A percentile compares a stretch with the other conserved stretches of the same genome.
Evolutionary conservation across 345 rosid species (phyloP).

Genomic region (Theobroma cacao): DNA sequence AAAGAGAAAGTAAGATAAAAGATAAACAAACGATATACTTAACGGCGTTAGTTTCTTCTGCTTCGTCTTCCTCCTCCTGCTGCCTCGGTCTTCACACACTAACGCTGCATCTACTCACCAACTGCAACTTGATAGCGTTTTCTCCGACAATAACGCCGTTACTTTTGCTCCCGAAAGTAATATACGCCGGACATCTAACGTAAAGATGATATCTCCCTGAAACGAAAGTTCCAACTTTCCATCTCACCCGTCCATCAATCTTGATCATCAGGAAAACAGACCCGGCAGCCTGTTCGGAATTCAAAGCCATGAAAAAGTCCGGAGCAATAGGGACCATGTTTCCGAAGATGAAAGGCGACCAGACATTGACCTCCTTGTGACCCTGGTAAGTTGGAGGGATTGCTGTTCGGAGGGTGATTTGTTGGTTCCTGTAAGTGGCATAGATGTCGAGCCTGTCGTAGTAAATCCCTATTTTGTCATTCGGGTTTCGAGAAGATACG

Average conservation of each 20-base stretch:
- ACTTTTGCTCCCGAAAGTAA: conserved; percentile 48
- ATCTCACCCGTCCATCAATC: conserved; percentile 82
- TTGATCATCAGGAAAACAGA: conserved; percentile 44
- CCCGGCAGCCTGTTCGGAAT: conserved; percentile 56
- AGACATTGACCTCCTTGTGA: conserved; percentile 58
- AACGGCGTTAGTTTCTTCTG: conserved; percentile 11
- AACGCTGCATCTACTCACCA: conserved; percentile 55
- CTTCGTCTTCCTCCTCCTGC: conserved; percentile 1
- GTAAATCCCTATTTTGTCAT: conserved; percentile 76
- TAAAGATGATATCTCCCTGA: conserved; percentile 64
- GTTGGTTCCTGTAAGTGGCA: conserved; percentile 72
- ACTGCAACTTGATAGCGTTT: conserved; percentile 71
- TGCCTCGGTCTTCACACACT: conserved; percentile 41
- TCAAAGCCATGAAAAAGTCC: conserved; percentile 45
- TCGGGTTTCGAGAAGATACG: conserved; percentile 74
- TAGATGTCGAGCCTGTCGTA: conserved; percentile 74
- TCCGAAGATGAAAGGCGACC: conserved; percentile 84
- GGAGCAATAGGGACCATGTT: conserved; percentile 76
- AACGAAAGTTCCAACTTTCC: conserved; percentile 66
- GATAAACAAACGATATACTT: conserved; percentile 9
- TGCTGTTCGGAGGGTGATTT: conserved; percentile 59
- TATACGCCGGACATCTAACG: conserved; percentile 57
- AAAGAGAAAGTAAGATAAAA: background rate
- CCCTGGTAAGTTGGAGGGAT: conserved; percentile 53
- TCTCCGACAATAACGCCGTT: conserved; percentile 53